Conservation (phyloP, 148 eudicot species). For the Camellia sinensis region DNA sequence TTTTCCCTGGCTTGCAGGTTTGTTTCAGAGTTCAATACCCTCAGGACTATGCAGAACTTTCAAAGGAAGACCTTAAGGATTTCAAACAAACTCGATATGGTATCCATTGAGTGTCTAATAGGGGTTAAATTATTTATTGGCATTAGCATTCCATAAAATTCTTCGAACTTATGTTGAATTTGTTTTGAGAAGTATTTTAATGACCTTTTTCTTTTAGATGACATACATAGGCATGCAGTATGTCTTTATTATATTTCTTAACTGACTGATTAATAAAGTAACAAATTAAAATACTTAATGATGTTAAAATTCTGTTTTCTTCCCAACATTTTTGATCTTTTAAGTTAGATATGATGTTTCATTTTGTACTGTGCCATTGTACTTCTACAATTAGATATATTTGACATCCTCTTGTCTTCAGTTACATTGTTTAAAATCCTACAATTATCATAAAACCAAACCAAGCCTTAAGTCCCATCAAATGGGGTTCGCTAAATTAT, state of each 20-base stretch:
- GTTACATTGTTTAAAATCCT: too few relatives aligned
- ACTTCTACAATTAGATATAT: background rate
- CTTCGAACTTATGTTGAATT: background rate
- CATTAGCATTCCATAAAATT: background rate
- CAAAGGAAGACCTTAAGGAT: slow-evolving; percentile 90
- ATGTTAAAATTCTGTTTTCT: background rate
- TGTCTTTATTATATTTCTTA: background rate
- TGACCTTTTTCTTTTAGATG: background rate
- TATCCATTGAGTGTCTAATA: slow-evolving; percentile 25
- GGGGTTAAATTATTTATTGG: background rate
- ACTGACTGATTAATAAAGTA: background rate
- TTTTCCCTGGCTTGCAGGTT: slow-evolving; percentile 55
- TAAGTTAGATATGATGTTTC: background rate
- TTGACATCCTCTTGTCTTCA: too few relatives aligned
- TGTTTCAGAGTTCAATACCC: slow-evolving; percentile 95
- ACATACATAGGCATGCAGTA: background rate
- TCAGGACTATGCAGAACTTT: slow-evolving; percentile 76
- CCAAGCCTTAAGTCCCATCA: too few relatives aligned
- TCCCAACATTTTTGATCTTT: background rate
- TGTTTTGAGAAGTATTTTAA: background rate
- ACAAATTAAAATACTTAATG: background rate
- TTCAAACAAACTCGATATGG: slow-evolving; percentile 98
- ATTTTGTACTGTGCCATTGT: background rate
- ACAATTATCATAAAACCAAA: too few relatives aligned
- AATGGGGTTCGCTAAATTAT: too few relatives aligned